These are phyloP conservation scores for Cyclocybe aegerita DNA, from an alignment of 768 basidiomycete species.

Conservation along the genomic window DNA sequence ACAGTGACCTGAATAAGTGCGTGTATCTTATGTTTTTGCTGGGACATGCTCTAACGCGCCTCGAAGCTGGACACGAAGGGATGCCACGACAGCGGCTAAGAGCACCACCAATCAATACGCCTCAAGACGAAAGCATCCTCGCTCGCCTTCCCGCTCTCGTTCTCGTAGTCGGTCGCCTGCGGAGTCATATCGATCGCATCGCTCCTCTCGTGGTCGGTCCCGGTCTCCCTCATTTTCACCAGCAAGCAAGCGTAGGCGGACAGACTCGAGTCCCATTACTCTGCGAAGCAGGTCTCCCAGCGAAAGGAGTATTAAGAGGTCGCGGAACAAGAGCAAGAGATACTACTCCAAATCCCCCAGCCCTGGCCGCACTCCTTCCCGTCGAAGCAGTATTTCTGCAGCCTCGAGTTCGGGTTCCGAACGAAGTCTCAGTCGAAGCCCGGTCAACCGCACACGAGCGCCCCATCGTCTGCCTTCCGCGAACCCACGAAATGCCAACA, in stretches of 20 bases:
- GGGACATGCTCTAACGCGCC: too few relatives aligned
- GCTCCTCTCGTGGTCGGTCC: slow-evolving; percentile 65
- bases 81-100: slow-evolving; percentile 41
- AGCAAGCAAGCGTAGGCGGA: slow-evolving; percentile 51
- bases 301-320: slow-evolving; percentile 39
- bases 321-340: slow-evolving; percentile 20
- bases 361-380: slow-evolving; percentile 40
- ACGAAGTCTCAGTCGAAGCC: slow-evolving; percentile 59
- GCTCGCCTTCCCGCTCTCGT: slow-evolving; percentile 56
- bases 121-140: slow-evolving; percentile 42
- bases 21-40: slow-evolving; percentile 18
- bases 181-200: slow-evolving; percentile 63
- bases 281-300: slow-evolving; percentile 50
- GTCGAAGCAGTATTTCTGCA: slow-evolving; percentile 53
- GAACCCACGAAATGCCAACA: slow-evolving; percentile 36
- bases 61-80: slow-evolving; percentile 66
- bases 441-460: slow-evolving; percentile 47
- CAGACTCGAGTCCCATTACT: slow-evolving; percentile 47
- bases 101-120: slow-evolving; percentile 30
- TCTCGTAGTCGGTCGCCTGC: slow-evolving; percentile 65
- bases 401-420: slow-evolving; percentile 55
- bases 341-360: slow-evolving; percentile 39
- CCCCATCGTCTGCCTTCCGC: slow-evolving; percentile 61
- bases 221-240: slow-evolving; percentile 62
- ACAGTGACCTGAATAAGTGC: slow-evolving; percentile 76